These are phyloP conservation scores for Vitis cinerea DNA, from an alignment of 164 flowering plant genomes.

Conservation along the genomic window DNA sequence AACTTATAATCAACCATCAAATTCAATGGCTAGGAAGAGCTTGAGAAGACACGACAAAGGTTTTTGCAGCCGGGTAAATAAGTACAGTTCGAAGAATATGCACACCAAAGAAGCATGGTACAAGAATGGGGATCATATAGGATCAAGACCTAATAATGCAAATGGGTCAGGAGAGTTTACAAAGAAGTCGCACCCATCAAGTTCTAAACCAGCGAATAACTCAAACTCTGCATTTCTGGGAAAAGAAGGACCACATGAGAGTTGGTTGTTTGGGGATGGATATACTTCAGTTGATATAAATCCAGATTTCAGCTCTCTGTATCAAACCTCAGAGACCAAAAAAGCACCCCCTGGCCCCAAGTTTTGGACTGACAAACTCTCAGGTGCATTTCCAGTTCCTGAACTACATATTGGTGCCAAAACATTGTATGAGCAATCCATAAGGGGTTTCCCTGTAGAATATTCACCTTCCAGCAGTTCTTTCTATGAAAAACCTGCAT, in stretches of 20 bases:
- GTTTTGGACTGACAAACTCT: constrained; percentile 22
- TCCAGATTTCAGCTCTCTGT: constrained; percentile 22
- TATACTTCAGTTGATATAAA: constrained; percentile 16
- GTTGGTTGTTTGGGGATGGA: constrained; percentile 31
- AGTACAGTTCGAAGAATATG: constrained; percentile 5
- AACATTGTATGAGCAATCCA: constrained; percentile 16
- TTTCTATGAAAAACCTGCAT: constrained; percentile 17
- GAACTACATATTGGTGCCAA: constrained; percentile 13
- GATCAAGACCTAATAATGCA: constrained; percentile 1
- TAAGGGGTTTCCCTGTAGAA: constrained; percentile 17
- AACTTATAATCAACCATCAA: constrained; percentile 18
- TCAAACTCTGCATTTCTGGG: constrained; percentile 15
- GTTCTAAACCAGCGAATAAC: constrained; percentile 14
- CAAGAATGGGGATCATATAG: constrained; percentile 11
- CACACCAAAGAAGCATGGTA: constrained; percentile 15
- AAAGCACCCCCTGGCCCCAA: constrained; percentile 13
- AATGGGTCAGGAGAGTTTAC: constrained; percentile 17
- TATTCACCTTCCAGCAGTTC: constrained; percentile 18
- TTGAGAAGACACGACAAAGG: constrained; percentile 20
- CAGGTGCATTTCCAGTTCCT: constrained; percentile 21
- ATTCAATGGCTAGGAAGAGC: constrained; percentile 17
- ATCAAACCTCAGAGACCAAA: constrained; percentile 14
- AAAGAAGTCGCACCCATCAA: constrained; percentile 18
- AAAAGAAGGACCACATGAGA: constrained; percentile 16
- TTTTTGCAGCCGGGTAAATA: constrained; percentile 11